Evolutionary conservation across 345 rosid species (phyloP).

Genomic region (Gossypium stocksii): DNA sequence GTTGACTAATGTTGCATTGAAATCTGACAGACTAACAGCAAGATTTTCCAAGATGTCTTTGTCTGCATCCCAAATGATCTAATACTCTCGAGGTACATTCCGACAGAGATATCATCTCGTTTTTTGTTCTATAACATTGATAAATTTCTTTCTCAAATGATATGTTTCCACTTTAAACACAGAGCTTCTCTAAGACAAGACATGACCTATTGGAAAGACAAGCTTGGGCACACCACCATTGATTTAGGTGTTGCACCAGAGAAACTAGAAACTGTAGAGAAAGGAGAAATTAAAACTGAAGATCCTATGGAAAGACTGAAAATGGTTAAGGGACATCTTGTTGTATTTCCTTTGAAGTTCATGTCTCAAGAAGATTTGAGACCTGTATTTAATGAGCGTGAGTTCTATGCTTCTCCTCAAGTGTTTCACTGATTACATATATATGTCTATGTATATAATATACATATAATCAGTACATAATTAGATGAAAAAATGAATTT

Average conservation of each 20-base stretch:
- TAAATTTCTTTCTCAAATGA: background rate
- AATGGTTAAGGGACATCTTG: constrained; percentile 61
- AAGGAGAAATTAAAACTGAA: constrained; percentile 20
- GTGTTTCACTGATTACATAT: constrained; percentile 47
- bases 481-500: background rate
- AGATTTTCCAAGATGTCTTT: constrained; percentile 68
- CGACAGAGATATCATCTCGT: background rate
- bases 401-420: constrained; percentile 78
- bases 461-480: background rate
- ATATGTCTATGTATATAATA: background rate
- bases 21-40: constrained; percentile 45
- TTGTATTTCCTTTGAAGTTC: constrained; percentile 78
- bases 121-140: background rate
- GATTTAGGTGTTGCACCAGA: constrained; percentile 79
- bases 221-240: constrained; percentile 63
- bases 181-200: constrained; percentile 69
- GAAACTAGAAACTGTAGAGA: constrained; percentile 33
- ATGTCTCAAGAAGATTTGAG: constrained; percentile 76
- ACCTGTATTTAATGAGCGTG: constrained; percentile 72
- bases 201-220: constrained; percentile 51
- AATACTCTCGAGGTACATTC: constrained; percentile 55
- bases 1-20: background rate
- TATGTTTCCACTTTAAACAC: constrained; percentile 12
- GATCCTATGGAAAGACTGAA: constrained; percentile 54
- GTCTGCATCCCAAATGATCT: constrained; percentile 78